A percentile compares a stretch with the other conserved stretches of the same genome.
These are phyloP conservation scores for Alliaria petiolata DNA, from an alignment of 345 rosid species.

Conservation along the genomic window DNA sequence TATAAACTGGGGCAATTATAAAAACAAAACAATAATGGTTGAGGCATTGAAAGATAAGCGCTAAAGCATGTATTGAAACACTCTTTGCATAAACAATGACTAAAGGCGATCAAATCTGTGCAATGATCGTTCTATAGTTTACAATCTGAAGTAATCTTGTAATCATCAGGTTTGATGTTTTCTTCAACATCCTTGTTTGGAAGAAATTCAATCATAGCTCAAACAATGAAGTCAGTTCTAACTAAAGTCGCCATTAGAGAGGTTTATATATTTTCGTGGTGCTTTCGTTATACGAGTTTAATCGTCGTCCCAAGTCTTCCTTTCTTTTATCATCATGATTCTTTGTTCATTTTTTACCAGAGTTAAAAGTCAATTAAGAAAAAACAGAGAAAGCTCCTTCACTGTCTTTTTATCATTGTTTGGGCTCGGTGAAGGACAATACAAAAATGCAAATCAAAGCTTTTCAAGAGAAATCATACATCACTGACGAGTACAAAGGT, in stretches of 20 bases:
- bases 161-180: not conserved
- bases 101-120: not conserved
- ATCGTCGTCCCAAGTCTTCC: not conserved
- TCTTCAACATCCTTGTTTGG: not conserved
- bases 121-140: not conserved
- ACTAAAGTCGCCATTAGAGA: not conserved
- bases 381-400: constrained; percentile 5
- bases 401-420: constrained; percentile 2
- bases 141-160: not conserved
- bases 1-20: not conserved
- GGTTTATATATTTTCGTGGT: not conserved
- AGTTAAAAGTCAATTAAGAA: not conserved
- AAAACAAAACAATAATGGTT: not conserved
- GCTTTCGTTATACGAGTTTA: not conserved
- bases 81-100: not conserved
- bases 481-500: not conserved
- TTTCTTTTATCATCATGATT: not conserved
- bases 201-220: not conserved
- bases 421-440: not conserved
- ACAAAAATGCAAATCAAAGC: constrained; percentile 8
- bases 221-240: not conserved
- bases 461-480: not conserved
- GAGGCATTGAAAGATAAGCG: not conserved
- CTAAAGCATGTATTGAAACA: not conserved
- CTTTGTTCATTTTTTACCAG: not conserved